A percentile compares a stretch with the other conserved stretches of the same genome.
Conservation (phyloP, 441 rosid genomes). For the Adansonia madagascariensis region DNA sequence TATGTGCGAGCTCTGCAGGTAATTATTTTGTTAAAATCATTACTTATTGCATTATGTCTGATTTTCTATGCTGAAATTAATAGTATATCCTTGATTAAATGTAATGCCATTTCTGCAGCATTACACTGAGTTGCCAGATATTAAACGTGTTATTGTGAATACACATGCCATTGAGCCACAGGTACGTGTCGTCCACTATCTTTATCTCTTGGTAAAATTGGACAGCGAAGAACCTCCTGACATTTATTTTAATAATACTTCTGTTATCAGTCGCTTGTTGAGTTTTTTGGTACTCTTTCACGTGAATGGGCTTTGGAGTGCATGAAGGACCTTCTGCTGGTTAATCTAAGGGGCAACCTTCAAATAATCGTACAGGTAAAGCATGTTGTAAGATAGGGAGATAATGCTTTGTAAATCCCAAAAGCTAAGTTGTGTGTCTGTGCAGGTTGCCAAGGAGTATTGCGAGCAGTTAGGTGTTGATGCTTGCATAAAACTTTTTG, state of each 20-base stretch:
- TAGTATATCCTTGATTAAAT: slow-evolving; percentile 11
- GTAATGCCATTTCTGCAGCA: slow-evolving; percentile 57
- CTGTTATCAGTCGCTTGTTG: slow-evolving; percentile 82
- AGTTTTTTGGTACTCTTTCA: slow-evolving; percentile 96
- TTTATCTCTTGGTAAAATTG: slow-evolving; percentile 22
- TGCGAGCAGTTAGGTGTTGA: slow-evolving; percentile 97
- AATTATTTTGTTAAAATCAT: slow-evolving; percentile 29
- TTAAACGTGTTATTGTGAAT: slow-evolving; percentile 86
- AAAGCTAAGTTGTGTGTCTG: slow-evolving; percentile 30
- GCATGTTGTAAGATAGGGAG: slow-evolving; percentile 30
- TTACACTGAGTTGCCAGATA: slow-evolving; percentile 78
- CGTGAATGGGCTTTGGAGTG: slow-evolving; percentile 99
- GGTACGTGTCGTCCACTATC: slow-evolving; percentile 43
- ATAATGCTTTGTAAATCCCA: slow-evolving; percentile 18
- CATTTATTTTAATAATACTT: neutral
- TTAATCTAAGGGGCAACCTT: slow-evolving; percentile 90
- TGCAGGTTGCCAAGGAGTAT: slow-evolving; percentile 94
- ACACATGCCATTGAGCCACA: slow-evolving; percentile 95
- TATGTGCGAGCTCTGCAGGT: slow-evolving; percentile 89
- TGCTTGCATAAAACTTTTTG: slow-evolving; percentile 90
- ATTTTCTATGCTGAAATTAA: slow-evolving; percentile 20
- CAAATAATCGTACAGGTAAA: slow-evolving; percentile 98
- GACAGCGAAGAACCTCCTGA: slow-evolving; percentile 10
- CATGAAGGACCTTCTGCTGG: slow-evolving; percentile 96
- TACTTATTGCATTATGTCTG: slow-evolving; percentile 2